phyloP scores from a whole-genome alignment of 2,329 filamentous ascomycete genomes.

The Tolypocladium album region DNA sequence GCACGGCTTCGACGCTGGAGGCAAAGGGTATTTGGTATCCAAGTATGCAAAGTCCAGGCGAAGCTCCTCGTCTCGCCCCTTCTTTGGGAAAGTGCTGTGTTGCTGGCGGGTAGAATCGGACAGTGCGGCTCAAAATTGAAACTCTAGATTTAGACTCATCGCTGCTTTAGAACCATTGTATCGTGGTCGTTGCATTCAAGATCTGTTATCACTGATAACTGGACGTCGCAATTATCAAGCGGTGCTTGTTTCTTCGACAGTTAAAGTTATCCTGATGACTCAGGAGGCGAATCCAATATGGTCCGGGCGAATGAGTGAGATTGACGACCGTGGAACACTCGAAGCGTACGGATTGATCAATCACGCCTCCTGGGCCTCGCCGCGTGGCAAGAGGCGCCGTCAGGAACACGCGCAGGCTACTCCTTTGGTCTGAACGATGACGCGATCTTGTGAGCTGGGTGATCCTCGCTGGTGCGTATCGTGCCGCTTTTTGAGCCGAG shows the following conservation, averaged over 20 bases:
- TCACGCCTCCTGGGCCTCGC: too few relatives aligned
- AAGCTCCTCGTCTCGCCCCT: neutral
- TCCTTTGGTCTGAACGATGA: too few relatives aligned
- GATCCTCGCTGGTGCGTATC: too few relatives aligned
- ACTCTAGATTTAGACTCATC: neutral
- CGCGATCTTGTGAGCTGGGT: too few relatives aligned
- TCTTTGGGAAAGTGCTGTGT: neutral
- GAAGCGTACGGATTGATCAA: too few relatives aligned
- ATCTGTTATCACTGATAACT: neutral
- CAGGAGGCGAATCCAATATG: neutral
- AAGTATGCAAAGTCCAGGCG: neutral
- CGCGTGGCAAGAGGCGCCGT: too few relatives aligned
- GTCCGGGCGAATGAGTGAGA: too few relatives aligned
- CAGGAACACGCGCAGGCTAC: too few relatives aligned
- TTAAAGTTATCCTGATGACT: neutral
- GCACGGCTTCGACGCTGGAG: neutral
- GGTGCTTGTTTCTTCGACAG: neutral
- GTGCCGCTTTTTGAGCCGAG: too few relatives aligned
- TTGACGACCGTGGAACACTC: too few relatives aligned
- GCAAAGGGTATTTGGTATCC: neutral
- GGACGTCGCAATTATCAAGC: neutral
- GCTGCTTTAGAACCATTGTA: neutral
- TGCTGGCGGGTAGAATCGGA: neutral
- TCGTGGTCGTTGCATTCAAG: neutral
- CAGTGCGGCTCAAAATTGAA: neutral